Evolutionary conservation across 305 asterid species (phyloP).

Genomic region (Petunia hybrid): DNA sequence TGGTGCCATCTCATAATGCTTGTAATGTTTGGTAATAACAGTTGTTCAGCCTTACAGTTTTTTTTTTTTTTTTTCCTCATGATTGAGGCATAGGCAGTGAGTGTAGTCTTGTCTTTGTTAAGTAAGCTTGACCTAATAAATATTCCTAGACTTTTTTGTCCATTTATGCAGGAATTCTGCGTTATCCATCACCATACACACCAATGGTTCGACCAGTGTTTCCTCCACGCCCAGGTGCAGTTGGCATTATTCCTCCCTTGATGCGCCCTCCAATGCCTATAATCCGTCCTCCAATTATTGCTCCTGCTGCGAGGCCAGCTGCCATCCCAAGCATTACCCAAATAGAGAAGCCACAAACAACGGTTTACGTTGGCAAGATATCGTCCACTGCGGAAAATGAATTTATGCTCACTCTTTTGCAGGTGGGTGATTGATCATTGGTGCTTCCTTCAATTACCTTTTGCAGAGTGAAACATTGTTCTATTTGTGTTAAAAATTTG

Average conservation of each 20-base stretch:
- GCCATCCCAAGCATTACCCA: constrained; percentile 49
- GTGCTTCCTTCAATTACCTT: constrained; percentile 6
- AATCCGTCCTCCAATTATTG: constrained; percentile 72
- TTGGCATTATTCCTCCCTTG: constrained; percentile 71
- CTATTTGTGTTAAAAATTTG: constrained; percentile 1
- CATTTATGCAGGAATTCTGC: constrained; percentile 78
- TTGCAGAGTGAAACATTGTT: not conserved
- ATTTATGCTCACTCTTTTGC: constrained; percentile 84
- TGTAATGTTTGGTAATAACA: constrained; percentile 85
- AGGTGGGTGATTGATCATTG: constrained; percentile 53
- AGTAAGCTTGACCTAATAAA: constrained; percentile 58
- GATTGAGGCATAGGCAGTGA: constrained; percentile 20
- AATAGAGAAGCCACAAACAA: constrained; percentile 81
- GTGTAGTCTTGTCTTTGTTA: constrained; percentile 24
- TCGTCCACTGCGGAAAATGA: constrained; percentile 92
- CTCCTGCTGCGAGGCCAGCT: constrained; percentile 69
- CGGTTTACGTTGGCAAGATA: constrained; percentile 93
- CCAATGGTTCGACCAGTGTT: constrained; percentile 71
- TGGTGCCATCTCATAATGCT: constrained; percentile 95
- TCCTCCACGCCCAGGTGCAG: constrained; percentile 69
- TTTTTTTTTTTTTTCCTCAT: constrained; percentile 37
- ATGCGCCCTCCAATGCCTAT: constrained; percentile 78
- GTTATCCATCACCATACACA: constrained; percentile 74
- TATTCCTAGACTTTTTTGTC: constrained; percentile 75
- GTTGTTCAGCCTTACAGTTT: constrained; percentile 57